Conservation (phyloP, 2,329 filamentous ascomycete species). For the Ophiosphaerella herpotricha region DNA sequence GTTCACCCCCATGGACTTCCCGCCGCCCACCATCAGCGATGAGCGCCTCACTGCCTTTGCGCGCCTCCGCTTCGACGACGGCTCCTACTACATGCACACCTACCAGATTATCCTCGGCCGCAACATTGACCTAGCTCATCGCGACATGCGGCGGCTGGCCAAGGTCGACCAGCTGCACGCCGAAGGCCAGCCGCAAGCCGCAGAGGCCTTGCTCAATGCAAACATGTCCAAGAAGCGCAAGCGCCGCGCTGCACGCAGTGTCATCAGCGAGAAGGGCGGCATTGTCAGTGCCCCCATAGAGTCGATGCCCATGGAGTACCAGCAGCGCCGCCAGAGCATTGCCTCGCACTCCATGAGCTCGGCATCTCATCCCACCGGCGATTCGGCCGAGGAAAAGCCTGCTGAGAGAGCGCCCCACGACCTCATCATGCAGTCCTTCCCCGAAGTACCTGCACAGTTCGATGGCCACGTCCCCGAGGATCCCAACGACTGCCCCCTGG, state of each 20-base stretch:
- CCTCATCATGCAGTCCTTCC: slow-evolving; percentile 43
- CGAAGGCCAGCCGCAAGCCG: slow-evolving; percentile 30
- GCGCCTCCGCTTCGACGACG: slow-evolving; percentile 73
- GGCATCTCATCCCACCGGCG: slow-evolving; percentile 48
- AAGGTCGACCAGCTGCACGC: slow-evolving; percentile 32
- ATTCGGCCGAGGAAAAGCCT: slow-evolving; percentile 30
- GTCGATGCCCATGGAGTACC: slow-evolving; percentile 41
- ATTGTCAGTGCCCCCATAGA: slow-evolving; percentile 56
- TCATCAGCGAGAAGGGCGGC: slow-evolving; percentile 71
- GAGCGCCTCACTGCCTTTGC: slow-evolving; percentile 63
- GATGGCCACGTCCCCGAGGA: slow-evolving; percentile 62
- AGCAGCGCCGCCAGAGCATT: slow-evolving; percentile 41
- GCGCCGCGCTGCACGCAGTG: slow-evolving; percentile 58
- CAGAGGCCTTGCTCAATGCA: slow-evolving; percentile 25
- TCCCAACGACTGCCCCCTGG: slow-evolving; percentile 65
- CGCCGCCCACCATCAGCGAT: slow-evolving; percentile 21
- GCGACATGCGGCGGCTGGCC: slow-evolving; percentile 58
- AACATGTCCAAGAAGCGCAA: slow-evolving; percentile 51
- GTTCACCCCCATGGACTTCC: slow-evolving; percentile 17
- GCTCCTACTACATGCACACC: slow-evolving; percentile 78
- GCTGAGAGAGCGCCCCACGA: slow-evolving; percentile 41
- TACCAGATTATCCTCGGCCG: slow-evolving; percentile 74
- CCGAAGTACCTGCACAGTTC: slow-evolving; percentile 54
- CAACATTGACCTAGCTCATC: slow-evolving; percentile 57
- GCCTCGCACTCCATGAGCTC: slow-evolving; percentile 58